phyloP scores from a whole-genome alignment of 139 green algal species.

The Astrephomene gubernaculifera region DNA sequence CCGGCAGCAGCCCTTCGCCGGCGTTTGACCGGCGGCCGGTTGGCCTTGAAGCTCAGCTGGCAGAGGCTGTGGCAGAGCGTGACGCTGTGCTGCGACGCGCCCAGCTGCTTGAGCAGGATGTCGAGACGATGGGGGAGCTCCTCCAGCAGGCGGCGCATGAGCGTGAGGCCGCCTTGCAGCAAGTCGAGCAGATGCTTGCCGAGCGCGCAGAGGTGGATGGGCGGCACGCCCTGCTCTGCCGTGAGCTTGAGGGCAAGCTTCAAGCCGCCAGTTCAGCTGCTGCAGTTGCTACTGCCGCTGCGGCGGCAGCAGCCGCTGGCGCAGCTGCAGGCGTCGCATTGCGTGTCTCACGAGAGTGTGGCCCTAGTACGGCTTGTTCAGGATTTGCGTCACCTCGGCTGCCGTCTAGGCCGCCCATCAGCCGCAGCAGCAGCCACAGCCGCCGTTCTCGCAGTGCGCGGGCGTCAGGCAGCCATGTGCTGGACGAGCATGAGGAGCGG shows the following conservation, averaged over 20 bases:
- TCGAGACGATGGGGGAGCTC: conserved; percentile 8
- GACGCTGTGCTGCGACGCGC: neutral
- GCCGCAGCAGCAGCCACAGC: neutral
- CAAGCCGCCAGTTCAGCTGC: neutral
- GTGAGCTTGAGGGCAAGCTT: neutral
- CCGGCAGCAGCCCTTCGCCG: no score
- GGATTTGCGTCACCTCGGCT: neutral
- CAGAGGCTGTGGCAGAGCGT: neutral
- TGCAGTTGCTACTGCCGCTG: neutral
- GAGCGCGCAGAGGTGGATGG: neutral
- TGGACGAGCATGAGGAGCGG: neutral
- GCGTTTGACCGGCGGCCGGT: neutral
- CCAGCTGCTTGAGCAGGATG: neutral
- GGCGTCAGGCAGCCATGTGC: neutral
- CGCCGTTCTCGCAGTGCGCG: neutral
- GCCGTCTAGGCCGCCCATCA: neutral
- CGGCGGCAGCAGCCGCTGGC: neutral
- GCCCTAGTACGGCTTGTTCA: no score
- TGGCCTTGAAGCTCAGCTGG: neutral
- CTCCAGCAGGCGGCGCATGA: neutral
- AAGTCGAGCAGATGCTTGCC: neutral
- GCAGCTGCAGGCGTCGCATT: neutral
- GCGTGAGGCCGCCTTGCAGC: conserved; percentile 9
- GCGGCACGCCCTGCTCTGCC: neutral
- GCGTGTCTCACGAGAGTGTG: neutral